Evolutionary conservation across 768 basidiomycete species (phyloP), one percentile per base, ranked within the genome.

Genomic region (Pleurotus sapidus): DNA sequence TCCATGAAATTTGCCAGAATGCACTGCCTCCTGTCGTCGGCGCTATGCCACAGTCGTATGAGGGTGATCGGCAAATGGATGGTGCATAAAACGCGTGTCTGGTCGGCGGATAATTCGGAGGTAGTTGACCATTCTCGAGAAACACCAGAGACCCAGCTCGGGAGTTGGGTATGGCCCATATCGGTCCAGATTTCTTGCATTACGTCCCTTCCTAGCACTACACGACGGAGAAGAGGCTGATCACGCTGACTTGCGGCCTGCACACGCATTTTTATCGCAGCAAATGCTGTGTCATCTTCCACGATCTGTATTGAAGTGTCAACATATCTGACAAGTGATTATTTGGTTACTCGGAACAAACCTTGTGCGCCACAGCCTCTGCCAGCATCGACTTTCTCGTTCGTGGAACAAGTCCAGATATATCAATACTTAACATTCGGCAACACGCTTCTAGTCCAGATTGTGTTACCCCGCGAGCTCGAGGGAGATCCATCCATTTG

Each of bases 51-150:
- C 1, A 69, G 50, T 3, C 67, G 60, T 37, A 70, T 68, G 12
- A 69, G 59, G 3, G 69, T 69, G 3, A 71, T 62, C 5, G 65
- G 62, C 3, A 70, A 49, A 53, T 69, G 68, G 23, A 70, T 61
- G 2, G 62, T 64, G 57, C 66, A 65, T 18, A 70, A 58, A 15
- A 68, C 49, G 2, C 60, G 56, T 69, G 69, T 70, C 12, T 67
- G 60, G 49, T 70, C 60, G 9, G 69, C 69, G 39, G 64, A 71
- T 4, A 75, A 65, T 2, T 58, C 25, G 24, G 48, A n/a, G 0
- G 73, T 74, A 6, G 42, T n/a, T 11, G n/a, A 20, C 67, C 72
- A 70, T 42, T 72, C 64, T 0, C 20, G 55, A 3, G 74, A 74
- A 1, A 65, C 69, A 5, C 55, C 55, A 0, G 56, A 61, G 1